Evolutionary conservation across 192 early-diverging fungal genomes (phyloP).

Genomic region (Phlyctochytrium bullatum): DNA sequence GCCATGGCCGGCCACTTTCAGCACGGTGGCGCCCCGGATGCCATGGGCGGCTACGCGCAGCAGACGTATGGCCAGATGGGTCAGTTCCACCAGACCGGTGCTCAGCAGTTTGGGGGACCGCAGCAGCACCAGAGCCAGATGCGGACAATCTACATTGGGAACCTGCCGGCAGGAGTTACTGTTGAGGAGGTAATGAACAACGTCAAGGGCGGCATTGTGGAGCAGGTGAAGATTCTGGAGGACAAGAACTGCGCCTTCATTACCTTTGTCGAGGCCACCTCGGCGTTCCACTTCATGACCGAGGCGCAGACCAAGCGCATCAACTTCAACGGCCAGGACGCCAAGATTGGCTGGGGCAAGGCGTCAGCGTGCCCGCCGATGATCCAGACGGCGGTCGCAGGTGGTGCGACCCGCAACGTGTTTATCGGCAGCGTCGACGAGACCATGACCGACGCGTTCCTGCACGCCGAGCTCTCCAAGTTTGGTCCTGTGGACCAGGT

Average conservation of each 20-base stretch:
- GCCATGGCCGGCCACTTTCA: not conserved
- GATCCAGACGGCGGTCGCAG: constrained; percentile 60
- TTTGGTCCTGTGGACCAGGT: constrained; percentile 76
- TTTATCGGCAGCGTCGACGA: constrained; percentile 75
- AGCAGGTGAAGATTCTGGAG: constrained; percentile 64
- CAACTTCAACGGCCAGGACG: constrained; percentile 53
- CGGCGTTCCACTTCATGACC: constrained; percentile 61
- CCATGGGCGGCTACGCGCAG: not conserved
- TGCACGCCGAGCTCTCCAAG: constrained; percentile 54
- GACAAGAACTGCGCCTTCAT: constrained; percentile 83
- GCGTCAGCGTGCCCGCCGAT: constrained; percentile 47
- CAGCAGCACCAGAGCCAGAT: not conserved
- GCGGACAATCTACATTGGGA: constrained; percentile 83
- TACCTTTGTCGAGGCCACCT: constrained; percentile 68
- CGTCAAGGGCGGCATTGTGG: constrained; percentile 68
- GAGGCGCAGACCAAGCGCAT: constrained; percentile 51
- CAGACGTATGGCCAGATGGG: not conserved
- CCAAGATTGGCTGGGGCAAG: constrained; percentile 78
- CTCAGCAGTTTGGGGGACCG: not conserved
- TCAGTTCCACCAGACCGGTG: not conserved
- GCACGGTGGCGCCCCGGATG: not conserved
- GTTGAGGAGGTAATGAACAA: constrained; percentile 68
- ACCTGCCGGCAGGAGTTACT: constrained; percentile 57
- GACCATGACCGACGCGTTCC: constrained; percentile 46
- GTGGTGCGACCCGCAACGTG: constrained; percentile 78